Percentiles rank a stretch among this genome's conserved stretches.
Conservation (phyloP, 140 eudicot species). For the Bidens hawaiensis region DNA sequence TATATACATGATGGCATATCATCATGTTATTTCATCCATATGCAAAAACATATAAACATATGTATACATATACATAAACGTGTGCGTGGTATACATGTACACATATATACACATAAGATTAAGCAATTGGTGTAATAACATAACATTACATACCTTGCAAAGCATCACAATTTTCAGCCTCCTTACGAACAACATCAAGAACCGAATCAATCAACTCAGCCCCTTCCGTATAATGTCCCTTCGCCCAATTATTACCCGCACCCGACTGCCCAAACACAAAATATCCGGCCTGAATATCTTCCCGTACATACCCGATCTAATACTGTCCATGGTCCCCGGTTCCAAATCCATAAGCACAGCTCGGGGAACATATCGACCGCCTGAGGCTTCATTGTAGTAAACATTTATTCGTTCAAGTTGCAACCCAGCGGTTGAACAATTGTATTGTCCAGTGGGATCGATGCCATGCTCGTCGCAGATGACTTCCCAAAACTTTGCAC, state of each 20-base stretch:
- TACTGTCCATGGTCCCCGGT: conserved; percentile 6
- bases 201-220: conserved; percentile 11
- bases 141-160: neutral
- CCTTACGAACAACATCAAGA: conserved; percentile 7
- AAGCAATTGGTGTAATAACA: too few species aligned
- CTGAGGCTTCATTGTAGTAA: conserved; percentile 3
- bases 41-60: too few species aligned
- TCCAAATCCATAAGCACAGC: conserved; percentile 11
- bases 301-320: neutral
- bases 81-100: too few species aligned
- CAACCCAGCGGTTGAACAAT: neutral
- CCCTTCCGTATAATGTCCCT: conserved; percentile 10
- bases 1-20: too few species aligned
- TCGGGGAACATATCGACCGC: neutral
- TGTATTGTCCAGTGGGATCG: conserved; percentile 8
- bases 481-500: conserved; percentile 13
- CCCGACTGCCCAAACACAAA: conserved; percentile 9
- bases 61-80: too few species aligned
- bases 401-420: conserved; percentile 5
- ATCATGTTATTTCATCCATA: too few species aligned
- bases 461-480: conserved; percentile 5
- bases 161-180: conserved; percentile 9
- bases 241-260: conserved; percentile 8
- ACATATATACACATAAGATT: too few species aligned
- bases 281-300: neutral